A percentile compares a stretch with the other conserved stretches of the same genome.
Conservation (phyloP, 805 yeast species). For the Candida koratica region DNA sequence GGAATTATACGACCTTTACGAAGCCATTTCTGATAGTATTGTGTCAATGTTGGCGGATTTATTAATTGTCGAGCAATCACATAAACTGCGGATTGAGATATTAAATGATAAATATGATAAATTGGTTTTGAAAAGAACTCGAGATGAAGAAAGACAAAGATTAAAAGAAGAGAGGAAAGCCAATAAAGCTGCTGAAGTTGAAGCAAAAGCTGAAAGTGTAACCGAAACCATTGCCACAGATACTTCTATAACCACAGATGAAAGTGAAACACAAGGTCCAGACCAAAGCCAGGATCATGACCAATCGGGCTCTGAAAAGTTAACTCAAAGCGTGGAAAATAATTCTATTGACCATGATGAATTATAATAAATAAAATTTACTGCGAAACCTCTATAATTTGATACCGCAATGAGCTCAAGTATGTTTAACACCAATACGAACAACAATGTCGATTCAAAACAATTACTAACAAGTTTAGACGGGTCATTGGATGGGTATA, state of each 20-base stretch:
- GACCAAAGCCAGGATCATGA: slow-evolving; percentile 12
- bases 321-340: slow-evolving; percentile 3
- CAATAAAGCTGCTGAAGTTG: slow-evolving; percentile 17
- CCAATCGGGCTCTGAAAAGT: too few species aligned
- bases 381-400: background rate
- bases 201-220: slow-evolving; percentile 8
- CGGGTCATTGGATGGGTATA: slow-evolving; percentile 8
- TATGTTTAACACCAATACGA: slow-evolving; percentile 1
- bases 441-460: slow-evolving; percentile 1
- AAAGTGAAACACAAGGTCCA: slow-evolving; percentile 6
- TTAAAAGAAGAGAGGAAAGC: slow-evolving; percentile 25
- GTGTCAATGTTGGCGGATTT: slow-evolving; percentile 29
- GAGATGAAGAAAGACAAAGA: slow-evolving; percentile 31
- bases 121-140: slow-evolving; percentile 28
- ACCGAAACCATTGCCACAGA: slow-evolving; percentile 20
- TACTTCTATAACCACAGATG: slow-evolving; percentile 10
- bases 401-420: slow-evolving; percentile 2
- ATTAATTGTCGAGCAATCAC: slow-evolving; percentile 25
- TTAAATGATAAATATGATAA: slow-evolving; percentile 27
- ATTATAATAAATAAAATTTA: slow-evolving; percentile 8
- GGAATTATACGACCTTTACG: slow-evolving; percentile 24
- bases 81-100: slow-evolving; percentile 24
- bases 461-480: slow-evolving; percentile 5
- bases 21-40: slow-evolving; percentile 24
- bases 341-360: slow-evolving; percentile 21